These are phyloP conservation scores for Rosellinia necatrix DNA, from an alignment of 2,329 filamentous ascomycete species.

Conservation along the genomic window DNA sequence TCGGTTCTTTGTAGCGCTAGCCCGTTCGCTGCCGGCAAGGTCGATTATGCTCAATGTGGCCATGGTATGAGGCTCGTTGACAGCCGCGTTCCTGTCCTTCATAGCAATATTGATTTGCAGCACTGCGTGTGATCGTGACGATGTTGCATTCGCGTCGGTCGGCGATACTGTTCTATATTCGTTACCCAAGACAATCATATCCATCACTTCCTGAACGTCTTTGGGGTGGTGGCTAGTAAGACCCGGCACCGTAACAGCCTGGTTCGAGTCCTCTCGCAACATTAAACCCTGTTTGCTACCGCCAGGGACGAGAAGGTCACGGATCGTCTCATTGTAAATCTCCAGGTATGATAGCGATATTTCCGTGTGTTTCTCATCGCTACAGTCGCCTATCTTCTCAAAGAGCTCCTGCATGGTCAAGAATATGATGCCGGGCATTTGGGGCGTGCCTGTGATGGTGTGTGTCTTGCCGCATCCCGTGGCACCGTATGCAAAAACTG, in stretches of 20 bases:
- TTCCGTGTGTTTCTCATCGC: conserved; percentile 85
- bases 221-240: conserved; percentile 89
- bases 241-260: conserved; percentile 87
- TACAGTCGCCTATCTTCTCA: conserved; percentile 87
- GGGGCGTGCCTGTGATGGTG: conserved; percentile 89
- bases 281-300: conserved; percentile 84
- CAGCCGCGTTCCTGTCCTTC: conserved; percentile 88
- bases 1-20: conserved; percentile 94
- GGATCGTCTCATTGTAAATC: conserved; percentile 99
- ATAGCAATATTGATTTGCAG: conserved; percentile 95
- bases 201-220: conserved; percentile 96
- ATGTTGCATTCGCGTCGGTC: conserved; percentile 96
- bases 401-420: conserved; percentile 99
- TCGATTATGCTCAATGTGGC: conserved; percentile 98
- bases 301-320: conserved; percentile 86
- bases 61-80: conserved; percentile 97
- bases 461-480: conserved; percentile 99
- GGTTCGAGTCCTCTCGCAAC: conserved; percentile 92
- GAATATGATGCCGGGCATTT: conserved; percentile 97
- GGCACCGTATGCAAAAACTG: conserved; percentile 96
- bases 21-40: conserved; percentile 91
- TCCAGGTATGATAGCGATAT: conserved; percentile 93
- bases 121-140: conserved; percentile 94
- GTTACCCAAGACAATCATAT: conserved; percentile 96
- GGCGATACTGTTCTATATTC: conserved; percentile 94